Evolutionary conservation across 2,329 filamentous ascomycete genomes (phyloP), one percentile per base, ranked within the genome.

Genomic region (Colletotrichum sp.): DNA sequence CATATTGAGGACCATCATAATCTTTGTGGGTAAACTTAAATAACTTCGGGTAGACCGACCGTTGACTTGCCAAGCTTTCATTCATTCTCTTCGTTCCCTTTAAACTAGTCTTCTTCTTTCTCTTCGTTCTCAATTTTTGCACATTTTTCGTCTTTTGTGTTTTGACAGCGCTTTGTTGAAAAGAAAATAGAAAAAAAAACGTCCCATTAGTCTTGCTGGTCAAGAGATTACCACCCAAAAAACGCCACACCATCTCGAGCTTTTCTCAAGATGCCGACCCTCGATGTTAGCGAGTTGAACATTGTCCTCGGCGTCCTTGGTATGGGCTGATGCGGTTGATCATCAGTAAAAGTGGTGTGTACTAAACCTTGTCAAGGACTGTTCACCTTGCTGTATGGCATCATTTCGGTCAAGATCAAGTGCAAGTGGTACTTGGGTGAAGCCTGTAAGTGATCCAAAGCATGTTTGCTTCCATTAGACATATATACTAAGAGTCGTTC

Each of bases 341-440:
- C 15, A 21, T 62, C 28, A 7, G 28, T 36, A 52, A 28, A 28
- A 52, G 34, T 62, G 26, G 24, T 24, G 16, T 32, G 13, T n/a
- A 44, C 24, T 57, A 21, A 59, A 18, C 49, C 39, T 26, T 8
- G 60, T 24, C 30, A 87, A 49, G 88, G 89, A 64, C 81, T 83
- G 12, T 91, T 89, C 79, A 88, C 86, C 26, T 80, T 90, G 1
- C 69, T 86, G 6, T 91, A 87, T 78, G 89, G 89, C 59, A 78
- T 90, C 69, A 83, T 89, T 7, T 90, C 89, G 2, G 86, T 89
- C 32, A 88, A 89, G 80, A 86, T 91, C 77, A 91, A 90, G 81
- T 84, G 85, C 63, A 81, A 82, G 44, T 90, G 88, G 88, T 90
- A 89, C 77, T 83, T 91, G 6, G 89, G 89, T n/a, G 89, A 91